Percentiles rank a stretch among this genome's conserved stretches.
phyloP scores from a whole-genome alignment of 2,329 filamentous ascomycete species.

The Alternaria brassicae region DNA sequence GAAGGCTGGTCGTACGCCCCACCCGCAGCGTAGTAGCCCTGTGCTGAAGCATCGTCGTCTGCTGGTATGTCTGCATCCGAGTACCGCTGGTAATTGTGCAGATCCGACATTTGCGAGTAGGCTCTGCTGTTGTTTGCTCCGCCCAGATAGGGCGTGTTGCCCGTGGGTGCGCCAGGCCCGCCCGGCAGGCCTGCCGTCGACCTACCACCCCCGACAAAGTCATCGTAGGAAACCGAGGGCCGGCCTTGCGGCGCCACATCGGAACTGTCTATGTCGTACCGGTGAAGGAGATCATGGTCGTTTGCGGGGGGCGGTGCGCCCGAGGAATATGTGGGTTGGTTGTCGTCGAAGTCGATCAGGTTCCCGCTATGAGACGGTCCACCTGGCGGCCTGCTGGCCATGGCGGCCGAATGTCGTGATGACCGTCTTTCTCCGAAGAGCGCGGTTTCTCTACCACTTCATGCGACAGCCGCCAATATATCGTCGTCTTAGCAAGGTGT shows the following conservation, averaged over 20 bases:
- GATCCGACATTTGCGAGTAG: conserved; percentile 78
- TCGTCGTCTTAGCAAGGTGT: not conserved
- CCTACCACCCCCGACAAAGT: conserved; percentile 79
- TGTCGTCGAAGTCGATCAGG: conserved; percentile 76
- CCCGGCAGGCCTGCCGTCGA: conserved; percentile 54
- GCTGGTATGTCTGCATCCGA: conserved; percentile 85
- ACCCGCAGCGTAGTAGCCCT: conserved; percentile 77
- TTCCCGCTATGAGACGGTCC: conserved; percentile 60
- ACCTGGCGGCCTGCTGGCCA: conserved; percentile 64
- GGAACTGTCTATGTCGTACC: conserved; percentile 73
- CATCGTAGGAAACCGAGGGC: conserved; percentile 91
- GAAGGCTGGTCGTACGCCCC: conserved; percentile 64
- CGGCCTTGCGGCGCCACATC: conserved; percentile 70
- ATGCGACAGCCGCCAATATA: conserved; percentile 27
- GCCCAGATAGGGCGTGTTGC: conserved; percentile 45
- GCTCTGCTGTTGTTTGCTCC: conserved; percentile 49
- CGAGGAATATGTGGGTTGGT: conserved; percentile 73
- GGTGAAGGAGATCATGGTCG: conserved; percentile 80
- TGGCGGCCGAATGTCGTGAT: conserved; percentile 43
- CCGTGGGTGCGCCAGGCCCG: conserved; percentile 52
- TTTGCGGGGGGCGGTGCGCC: conserved; percentile 80
- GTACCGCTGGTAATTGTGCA: conserved; percentile 90
- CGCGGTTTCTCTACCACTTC: conserved; percentile 29
- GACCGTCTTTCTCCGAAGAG: conserved; percentile 31
- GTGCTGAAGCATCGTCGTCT: conserved; percentile 76